A percentile compares a stretch with the other conserved stretches of the same genome.
These are phyloP conservation scores for Haplographium delicatum DNA, from an alignment of 495 filamentous ascomycete species.

Conservation along the genomic window DNA sequence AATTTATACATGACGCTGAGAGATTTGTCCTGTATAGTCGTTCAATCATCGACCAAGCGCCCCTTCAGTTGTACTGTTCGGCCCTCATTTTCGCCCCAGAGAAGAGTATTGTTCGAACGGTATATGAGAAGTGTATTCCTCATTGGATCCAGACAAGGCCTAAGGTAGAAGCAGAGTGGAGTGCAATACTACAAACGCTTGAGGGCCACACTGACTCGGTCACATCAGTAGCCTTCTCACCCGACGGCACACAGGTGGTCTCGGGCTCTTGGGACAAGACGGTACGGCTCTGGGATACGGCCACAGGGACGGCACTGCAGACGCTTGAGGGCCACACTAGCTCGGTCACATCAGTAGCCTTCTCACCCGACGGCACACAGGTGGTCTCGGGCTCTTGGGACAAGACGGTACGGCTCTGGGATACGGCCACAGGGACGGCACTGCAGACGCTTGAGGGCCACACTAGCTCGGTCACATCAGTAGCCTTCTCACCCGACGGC, in stretches of 20 bases:
- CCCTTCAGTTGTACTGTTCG: neutral
- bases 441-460: conserved; percentile 7
- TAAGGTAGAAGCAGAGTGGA: neutral
- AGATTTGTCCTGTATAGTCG: conserved; percentile 9
- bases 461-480: neutral
- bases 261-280: conserved; percentile 4
- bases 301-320: conserved; percentile 14
- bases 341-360: conserved; percentile 1
- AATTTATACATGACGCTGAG: conserved; percentile 12
- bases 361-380: conserved; percentile 1
- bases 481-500: conserved; percentile 1
- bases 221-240: conserved; percentile 7
- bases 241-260: neutral
- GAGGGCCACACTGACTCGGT: neutral
- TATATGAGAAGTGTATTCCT: neutral
- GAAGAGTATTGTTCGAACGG: conserved; percentile 2
- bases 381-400: neutral
- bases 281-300: conserved; percentile 6
- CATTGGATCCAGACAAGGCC: neutral
- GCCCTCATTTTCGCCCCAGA: neutral
- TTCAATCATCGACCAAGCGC: conserved; percentile 5
- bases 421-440: conserved; percentile 13
- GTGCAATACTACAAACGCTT: neutral
- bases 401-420: conserved; percentile 7
- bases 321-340: conserved; percentile 2